Evolutionary conservation across 2,329 filamentous ascomycete species (phyloP).

Genomic region (Venturiaceae sp.): DNA sequence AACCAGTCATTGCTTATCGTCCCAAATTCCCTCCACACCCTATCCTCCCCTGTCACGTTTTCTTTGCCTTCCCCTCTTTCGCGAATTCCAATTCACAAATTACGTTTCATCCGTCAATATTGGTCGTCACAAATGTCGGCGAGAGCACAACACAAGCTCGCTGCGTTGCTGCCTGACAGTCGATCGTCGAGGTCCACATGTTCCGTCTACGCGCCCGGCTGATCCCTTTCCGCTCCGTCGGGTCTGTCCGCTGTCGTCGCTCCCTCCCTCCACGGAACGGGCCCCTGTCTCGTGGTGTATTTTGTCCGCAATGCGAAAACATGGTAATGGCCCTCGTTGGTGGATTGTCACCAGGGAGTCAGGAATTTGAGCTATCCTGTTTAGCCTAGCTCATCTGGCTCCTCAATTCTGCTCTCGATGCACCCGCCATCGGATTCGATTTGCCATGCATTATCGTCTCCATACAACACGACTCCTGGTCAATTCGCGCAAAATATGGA

Average conservation of each 20-base stretch:
- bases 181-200: not conserved
- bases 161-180: not conserved
- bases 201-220: slow-evolving; percentile 20
- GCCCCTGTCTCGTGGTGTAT: not conserved
- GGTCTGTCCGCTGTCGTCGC: slow-evolving; percentile 23
- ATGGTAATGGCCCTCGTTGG: not conserved
- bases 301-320: not conserved
- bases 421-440: not conserved
- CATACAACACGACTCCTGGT: not conserved
- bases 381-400: not conserved
- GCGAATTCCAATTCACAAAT: not conserved
- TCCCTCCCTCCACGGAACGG: slow-evolving; percentile 11
- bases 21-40: not conserved
- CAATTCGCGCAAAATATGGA: not conserved
- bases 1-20: not conserved
- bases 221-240: slow-evolving; percentile 24
- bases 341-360: not conserved
- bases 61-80: not conserved
- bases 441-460: not conserved
- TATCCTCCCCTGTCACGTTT: not conserved
- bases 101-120: not conserved
- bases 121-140: not conserved
- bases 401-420: not conserved
- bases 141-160: not conserved
- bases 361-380: not conserved